phyloP scores from a whole-genome alignment of 495 filamentous ascomycete species.

The Bombardia bombarda region DNA sequence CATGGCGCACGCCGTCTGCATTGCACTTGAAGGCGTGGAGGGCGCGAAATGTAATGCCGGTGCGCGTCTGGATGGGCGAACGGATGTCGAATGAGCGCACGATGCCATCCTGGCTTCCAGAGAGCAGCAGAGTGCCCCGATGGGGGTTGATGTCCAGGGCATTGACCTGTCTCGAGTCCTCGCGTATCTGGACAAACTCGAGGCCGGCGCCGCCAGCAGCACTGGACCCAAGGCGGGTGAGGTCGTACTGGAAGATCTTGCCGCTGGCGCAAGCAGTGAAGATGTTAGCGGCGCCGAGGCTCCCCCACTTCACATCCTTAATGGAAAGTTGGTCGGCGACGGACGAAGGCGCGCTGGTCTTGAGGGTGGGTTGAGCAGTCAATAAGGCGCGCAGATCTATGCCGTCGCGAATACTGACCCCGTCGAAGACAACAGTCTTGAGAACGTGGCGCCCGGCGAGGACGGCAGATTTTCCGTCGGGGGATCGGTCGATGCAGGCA shows the following conservation, averaged over 20 bases:
- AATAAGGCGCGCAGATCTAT: conserved; percentile 75
- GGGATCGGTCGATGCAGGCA: conserved; percentile 68
- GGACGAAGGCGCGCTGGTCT: conserved; percentile 41
- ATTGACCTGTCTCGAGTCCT: conserved; percentile 89
- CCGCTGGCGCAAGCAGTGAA: conserved; percentile 82
- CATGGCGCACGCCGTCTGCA: conserved; percentile 74
- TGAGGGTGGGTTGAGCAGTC: conserved; percentile 56
- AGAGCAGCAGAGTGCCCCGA: conserved; percentile 66
- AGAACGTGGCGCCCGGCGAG: conserved; percentile 78
- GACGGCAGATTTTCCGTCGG: conserved; percentile 65
- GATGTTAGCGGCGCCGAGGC: conserved; percentile 45
- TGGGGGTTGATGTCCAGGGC: conserved; percentile 85
- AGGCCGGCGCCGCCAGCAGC: conserved; percentile 42
- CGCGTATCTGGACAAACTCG: conserved; percentile 61
- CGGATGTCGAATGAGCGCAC: conserved; percentile 57
- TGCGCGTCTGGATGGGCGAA: conserved; percentile 27
- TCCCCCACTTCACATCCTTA: conserved; percentile 78
- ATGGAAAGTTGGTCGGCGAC: conserved; percentile 69
- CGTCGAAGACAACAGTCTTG: conserved; percentile 66
- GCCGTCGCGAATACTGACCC: conserved; percentile 62
- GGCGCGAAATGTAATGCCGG: conserved; percentile 34
- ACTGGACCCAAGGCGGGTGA: conserved; percentile 45
- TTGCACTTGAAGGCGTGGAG: conserved; percentile 41
- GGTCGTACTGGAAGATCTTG: conserved; percentile 80
- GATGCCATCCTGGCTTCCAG: conserved; percentile 86